These are phyloP conservation scores for Apophysomyces ossiformis DNA, from an alignment of 371 early-diverging fungal genomes.

Conservation along the genomic window DNA sequence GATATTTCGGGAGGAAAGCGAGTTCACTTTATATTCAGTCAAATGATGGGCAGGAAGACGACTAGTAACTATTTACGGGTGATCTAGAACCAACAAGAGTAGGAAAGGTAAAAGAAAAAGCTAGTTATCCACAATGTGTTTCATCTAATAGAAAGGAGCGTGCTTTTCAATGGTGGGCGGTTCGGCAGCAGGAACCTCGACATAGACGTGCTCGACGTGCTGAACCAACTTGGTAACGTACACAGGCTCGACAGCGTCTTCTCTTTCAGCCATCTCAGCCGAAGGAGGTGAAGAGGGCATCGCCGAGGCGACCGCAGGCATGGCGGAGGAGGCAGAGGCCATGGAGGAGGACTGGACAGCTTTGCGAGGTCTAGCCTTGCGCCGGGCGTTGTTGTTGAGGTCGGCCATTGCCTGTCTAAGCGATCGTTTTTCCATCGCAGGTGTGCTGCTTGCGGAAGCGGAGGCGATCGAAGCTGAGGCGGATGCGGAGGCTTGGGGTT, in stretches of 20 bases:
- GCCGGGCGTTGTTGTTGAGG: neutral
- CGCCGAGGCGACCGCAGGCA: neutral
- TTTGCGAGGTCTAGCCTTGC: neutral
- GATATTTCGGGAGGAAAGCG: neutral
- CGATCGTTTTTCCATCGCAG: neutral
- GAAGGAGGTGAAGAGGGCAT: neutral
- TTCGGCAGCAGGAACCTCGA: conserved; percentile 3
- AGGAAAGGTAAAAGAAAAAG: neutral
- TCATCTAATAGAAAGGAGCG: neutral
- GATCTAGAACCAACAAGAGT: neutral
- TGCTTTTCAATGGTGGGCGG: neutral
- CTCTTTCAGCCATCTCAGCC: neutral
- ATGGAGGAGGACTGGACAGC: neutral
- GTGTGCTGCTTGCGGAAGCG: neutral
- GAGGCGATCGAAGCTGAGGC: neutral
- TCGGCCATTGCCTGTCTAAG: neutral
- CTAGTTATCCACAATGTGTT: neutral
- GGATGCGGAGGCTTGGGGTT: no score
- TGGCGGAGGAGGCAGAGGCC: neutral
- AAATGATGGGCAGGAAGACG: neutral
- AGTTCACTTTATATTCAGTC: neutral
- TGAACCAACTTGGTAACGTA: conserved; percentile 4
- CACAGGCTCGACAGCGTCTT: neutral
- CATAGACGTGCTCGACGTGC: conserved; percentile 2
- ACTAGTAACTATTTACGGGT: neutral